Evolutionary conservation across 805 yeast species (phyloP), one percentile per base, ranked within the genome.

Genomic region (Pichia californica): DNA sequence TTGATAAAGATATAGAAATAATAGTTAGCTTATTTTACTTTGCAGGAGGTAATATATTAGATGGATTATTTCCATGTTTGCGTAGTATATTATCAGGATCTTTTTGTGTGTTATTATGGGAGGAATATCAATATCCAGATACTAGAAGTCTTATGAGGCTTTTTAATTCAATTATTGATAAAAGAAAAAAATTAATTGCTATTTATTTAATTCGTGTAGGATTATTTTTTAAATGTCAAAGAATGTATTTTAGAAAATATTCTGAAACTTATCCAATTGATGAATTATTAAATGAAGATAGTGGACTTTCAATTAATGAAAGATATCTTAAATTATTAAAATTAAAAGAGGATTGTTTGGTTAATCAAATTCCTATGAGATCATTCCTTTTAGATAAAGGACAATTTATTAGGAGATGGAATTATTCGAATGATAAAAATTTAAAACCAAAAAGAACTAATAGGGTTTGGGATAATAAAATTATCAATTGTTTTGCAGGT

Each of bases 61-160:
- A 35, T 4, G 29, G 35, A 25, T 34, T 48, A 3, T 27, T 48
- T 16, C 52, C 49, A 14, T 37, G 36, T 6, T 32, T 36, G 6
- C 10, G 37, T 11, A 23, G 35, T n/a, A 38, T 48, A 23, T 34
- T 47, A 7, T 23, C 41, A 7, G 44, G 34, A 21, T 35, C 26
- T 6, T 48, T 48, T 36, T 15, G 29, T 3, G 49, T 49, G 3
- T 18, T 38, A 11, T 39, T 36, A 7, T 31, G 49, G 43, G 3
- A n/a, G 2, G 4, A 15, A 3, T 18, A 16, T 19, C 15, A 23
- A 10, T 19, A 38, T 13, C 9, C 7, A n/a, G 30, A 28, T 3
- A 11, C 27, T 2, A 16, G 31, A 7, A 18, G 13, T n/a, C 31
- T 47, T 9, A 31, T 48, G 38, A n/a, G 14, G 5, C 8, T 39